Evolutionary conservation across 2,329 filamentous ascomycete species (phyloP).

Genomic region (Trichoderma polysporum): DNA sequence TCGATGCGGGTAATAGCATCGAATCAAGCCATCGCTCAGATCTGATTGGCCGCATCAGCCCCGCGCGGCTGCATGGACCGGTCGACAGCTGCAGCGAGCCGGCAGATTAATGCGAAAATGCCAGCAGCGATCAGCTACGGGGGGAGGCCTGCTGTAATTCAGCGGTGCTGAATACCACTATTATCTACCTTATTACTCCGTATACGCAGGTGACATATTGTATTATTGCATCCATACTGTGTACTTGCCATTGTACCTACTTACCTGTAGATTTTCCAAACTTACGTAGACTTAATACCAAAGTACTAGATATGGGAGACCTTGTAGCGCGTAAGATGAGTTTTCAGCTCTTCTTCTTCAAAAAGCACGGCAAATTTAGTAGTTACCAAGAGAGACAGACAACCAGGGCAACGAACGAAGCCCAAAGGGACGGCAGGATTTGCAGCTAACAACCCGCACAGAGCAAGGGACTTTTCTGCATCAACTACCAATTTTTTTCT

Average conservation of each 20-base stretch:
- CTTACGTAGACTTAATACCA: too few species aligned
- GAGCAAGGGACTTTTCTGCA: background rate
- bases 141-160: background rate
- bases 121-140: background rate
- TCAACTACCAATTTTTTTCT: background rate
- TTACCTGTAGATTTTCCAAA: too few species aligned
- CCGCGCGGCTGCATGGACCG: constrained; percentile 5
- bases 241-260: too few species aligned
- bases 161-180: background rate
- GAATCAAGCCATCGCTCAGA: background rate
- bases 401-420: background rate
- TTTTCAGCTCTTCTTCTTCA: background rate
- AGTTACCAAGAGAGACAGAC: too few species aligned
- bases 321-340: too few species aligned
- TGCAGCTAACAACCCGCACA: background rate
- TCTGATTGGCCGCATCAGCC: background rate
- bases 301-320: too few species aligned
- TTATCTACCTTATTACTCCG: too few species aligned
- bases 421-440: too few species aligned
- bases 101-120: background rate
- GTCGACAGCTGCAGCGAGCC: constrained; percentile 2
- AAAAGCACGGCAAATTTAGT: background rate
- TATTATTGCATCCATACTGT: too few species aligned
- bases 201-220: too few species aligned
- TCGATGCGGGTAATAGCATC: background rate